Base-by-base conservation (phyloP, 1,284 basidiomycete genomes). In the Kwoniella shivajii region DNA sequence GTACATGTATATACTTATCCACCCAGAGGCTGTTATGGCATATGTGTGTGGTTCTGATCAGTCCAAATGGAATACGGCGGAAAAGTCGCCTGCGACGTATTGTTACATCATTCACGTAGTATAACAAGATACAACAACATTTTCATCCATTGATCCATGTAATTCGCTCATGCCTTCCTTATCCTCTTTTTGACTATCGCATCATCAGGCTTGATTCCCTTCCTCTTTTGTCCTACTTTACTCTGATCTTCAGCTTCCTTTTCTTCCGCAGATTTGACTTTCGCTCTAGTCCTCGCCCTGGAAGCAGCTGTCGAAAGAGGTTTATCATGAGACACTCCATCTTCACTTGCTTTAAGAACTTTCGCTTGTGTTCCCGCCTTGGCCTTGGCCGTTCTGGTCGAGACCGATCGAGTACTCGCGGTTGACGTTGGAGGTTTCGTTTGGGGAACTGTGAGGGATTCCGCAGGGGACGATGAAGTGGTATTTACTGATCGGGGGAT, bases 271-370 rank as follows among this genome's bases (percentile, higher is more conserved):
- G 20, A 24, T 16, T 42, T 42, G 41, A 26, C 26, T 24, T 31
- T 29, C 24, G 43, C 43, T 33, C 30, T 47, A 1, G 31, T 13
- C 9, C n/a, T 39, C 3, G 18, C 22, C n/a, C 37, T 39, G n/a
- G 37, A 39, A 9, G 45, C 31, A 47, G 27, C 10, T 0, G 31
- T 34, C 18, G 33, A 30, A 24, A 33, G 30, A 22, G 45, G 30
- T 36, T 47, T 47, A n/a, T 47, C 45, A 13, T 47, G 45, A 18
- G 45, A 30, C 14, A 47, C 45, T 6, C 45, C 45, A 24, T 33
- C 45, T 47, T 34, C 30, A 18, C 45, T 47, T 5, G 45, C 30
- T 34, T 36, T 47, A 11, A 47, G 20, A 10, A 47, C 24, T 24
- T 33, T 47, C 1, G 31, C 7, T 30, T 47, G 33, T 34, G 31